These are phyloP conservation scores for Cryptomeria japonica DNA, from an alignment of 75 land plant genomes.

Conservation along the genomic window DNA sequence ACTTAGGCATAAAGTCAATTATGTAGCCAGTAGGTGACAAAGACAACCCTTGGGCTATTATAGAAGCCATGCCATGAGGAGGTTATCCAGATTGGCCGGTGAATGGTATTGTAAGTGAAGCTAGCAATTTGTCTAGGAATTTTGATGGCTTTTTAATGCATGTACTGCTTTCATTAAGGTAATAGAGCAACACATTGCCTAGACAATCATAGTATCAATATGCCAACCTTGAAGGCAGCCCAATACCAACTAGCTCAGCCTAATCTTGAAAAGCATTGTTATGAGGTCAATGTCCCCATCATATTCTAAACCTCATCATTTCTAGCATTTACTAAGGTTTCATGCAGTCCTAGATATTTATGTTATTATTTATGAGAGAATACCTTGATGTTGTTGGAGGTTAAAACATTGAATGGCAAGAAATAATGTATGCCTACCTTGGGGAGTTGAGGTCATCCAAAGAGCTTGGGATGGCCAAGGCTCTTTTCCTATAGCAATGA, in stretches of 20 bases:
- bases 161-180: neutral
- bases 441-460: neutral
- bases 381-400: too few relatives aligned
- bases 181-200: neutral
- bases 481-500: neutral
- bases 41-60: neutral
- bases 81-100: neutral
- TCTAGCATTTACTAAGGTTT: neutral
- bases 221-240: too few relatives aligned
- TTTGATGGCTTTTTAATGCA: too few relatives aligned
- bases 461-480: neutral
- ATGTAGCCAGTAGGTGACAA: neutral
- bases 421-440: neutral
- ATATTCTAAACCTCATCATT: neutral
- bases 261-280: neutral
- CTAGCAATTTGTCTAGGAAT: neutral
- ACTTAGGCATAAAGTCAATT: neutral
- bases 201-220: neutral
- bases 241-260: too few relatives aligned
- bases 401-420: too few relatives aligned
- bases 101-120: neutral
- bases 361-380: neutral
- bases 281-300: neutral
- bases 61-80: neutral
- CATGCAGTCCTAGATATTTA: neutral